These are phyloP conservation scores for Trifolium dubium DNA, from an alignment of 306 rosid genomes.

Conservation along the genomic window DNA sequence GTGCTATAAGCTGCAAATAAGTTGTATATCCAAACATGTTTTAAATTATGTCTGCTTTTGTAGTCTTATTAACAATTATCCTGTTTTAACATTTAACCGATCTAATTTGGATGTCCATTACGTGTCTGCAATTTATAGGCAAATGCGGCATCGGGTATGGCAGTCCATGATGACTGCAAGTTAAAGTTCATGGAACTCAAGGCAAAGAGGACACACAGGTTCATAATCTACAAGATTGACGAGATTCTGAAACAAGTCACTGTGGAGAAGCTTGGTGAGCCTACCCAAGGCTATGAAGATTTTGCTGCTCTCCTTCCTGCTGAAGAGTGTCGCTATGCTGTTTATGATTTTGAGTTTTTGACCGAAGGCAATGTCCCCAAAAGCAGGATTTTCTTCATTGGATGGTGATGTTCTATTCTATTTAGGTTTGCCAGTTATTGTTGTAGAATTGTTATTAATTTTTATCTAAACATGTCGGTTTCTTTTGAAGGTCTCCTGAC, in stretches of 20 bases:
- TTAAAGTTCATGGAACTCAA: conserved; percentile 41
- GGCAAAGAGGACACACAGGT: conserved; percentile 46
- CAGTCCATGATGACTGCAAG: conserved; percentile 48
- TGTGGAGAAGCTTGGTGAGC: conserved; percentile 46
- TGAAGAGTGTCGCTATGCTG: conserved; percentile 43
- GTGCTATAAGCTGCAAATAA: no score
- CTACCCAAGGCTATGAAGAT: conserved; percentile 39
- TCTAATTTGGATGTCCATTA: not conserved
- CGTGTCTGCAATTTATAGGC: conserved; percentile 35
- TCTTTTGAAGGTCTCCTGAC: conserved; percentile 45
- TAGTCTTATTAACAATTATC: not conserved
- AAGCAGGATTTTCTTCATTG: conserved; percentile 46
- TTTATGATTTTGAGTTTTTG: conserved; percentile 39
- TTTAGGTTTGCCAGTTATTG: not conserved
- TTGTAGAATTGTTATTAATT: not conserved
- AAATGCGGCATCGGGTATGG: conserved; percentile 43
- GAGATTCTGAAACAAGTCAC: conserved; percentile 39
- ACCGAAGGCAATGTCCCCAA: conserved; percentile 46
- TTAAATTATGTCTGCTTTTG: not conserved
- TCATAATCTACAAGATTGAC: conserved; percentile 41
- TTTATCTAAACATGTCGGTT: not conserved
- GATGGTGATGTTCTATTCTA: conserved; percentile 37
- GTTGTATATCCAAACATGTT: no score
- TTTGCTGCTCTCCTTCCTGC: conserved; percentile 37
- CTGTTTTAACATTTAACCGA: not conserved